These are phyloP conservation scores for Hypseocharis bilobata DNA, from an alignment of 441 rosid species.

Conservation along the genomic window DNA sequence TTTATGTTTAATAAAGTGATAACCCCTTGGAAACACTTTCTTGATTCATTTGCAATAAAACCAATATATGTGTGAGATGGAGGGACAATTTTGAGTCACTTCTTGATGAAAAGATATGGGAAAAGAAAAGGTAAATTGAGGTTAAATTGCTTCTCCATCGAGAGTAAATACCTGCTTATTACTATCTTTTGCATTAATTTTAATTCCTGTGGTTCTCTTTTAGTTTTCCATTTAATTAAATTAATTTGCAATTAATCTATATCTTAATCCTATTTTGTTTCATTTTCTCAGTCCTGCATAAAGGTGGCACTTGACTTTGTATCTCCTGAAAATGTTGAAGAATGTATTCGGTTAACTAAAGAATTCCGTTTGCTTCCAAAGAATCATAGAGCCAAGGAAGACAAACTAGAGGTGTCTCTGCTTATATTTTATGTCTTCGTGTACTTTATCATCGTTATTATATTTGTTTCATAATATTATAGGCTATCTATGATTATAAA, in stretches of 20 bases:
- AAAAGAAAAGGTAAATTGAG: not conserved
- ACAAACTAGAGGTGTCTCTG: conserved; percentile 70
- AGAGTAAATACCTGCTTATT: not conserved
- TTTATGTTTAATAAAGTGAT: not conserved
- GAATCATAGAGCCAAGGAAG: conserved; percentile 73
- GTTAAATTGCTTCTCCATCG: not conserved
- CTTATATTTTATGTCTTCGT: not conserved
- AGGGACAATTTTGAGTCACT: not conserved
- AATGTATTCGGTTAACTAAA: conserved; percentile 65
- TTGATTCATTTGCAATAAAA: not conserved
- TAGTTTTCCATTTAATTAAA: not conserved
- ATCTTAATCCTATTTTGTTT: conserved; percentile 1
- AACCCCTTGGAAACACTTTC: not conserved
- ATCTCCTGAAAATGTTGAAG: conserved; percentile 65
- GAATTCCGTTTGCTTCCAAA: conserved; percentile 78
- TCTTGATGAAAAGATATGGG: not conserved
- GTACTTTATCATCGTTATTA: not conserved
- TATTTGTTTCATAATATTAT: not conserved
- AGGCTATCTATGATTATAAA: not conserved
- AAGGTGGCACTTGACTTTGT: conserved; percentile 87
- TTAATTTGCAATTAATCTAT: not conserved
- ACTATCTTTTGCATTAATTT: not conserved
- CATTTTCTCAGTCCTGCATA: conserved; percentile 55
- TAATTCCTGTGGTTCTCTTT: no score
- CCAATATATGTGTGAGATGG: not conserved